Conservation (phyloP, 129 eudicot genomes). For the Chrysanthemum makinoi region DNA sequence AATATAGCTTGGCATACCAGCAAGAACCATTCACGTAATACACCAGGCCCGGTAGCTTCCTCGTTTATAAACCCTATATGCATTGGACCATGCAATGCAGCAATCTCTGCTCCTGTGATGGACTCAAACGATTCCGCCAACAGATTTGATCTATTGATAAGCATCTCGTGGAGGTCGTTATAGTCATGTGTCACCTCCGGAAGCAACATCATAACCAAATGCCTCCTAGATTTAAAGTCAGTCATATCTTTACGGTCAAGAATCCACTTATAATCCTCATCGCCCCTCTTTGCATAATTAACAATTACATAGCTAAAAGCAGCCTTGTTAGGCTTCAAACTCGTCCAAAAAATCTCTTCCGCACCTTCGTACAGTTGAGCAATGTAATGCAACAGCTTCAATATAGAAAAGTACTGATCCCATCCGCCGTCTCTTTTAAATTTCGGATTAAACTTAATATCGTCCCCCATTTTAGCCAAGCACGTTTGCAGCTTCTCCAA, state of each 20-base stretch:
- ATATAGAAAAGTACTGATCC: conserved; percentile 51
- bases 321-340: conserved; percentile 45
- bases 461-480: not conserved
- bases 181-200: conserved; percentile 72
- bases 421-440: not conserved
- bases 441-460: not conserved
- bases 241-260: conserved; percentile 53
- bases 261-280: conserved; percentile 68
- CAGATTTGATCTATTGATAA: conserved; percentile 76
- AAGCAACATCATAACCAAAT: conserved; percentile 73
- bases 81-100: conserved; percentile 56
- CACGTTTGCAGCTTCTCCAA: not conserved
- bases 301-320: conserved; percentile 48
- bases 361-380: conserved; percentile 49
- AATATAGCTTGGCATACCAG: conserved; percentile 85
- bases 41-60: conserved; percentile 98
- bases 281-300: conserved; percentile 52
- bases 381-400: conserved; percentile 50
- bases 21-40: conserved; percentile 89
- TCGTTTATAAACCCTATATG: conserved; percentile 82
- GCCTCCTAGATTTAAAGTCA: conserved; percentile 74
- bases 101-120: conserved; percentile 50
- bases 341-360: conserved; percentile 49
- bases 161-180: conserved; percentile 84
- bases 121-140: conserved; percentile 78